Base-by-base conservation (phyloP, 345 rosid species). In the Trapa incisa region DNA sequence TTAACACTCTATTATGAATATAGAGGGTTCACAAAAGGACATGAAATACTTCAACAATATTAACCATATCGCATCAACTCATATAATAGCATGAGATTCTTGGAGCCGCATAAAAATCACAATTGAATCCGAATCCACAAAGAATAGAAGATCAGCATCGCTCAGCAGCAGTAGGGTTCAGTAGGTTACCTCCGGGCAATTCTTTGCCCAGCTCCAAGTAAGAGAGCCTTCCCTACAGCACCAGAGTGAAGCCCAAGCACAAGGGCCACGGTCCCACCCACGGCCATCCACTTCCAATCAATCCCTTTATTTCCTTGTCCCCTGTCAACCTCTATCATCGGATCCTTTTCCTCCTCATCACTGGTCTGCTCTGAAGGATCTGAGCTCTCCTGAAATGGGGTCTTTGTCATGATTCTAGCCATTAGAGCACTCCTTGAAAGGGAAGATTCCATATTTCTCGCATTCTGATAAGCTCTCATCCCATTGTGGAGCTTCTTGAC, bases 271-370 rank as follows among this genome's bases (percentile, higher is more conserved):
- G 88, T 78, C 70, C 97, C 97, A 43, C 96, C 99, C 37, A 89
- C 53, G 17, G 74, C 89, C 1, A 91, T 67, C 96, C 96, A 94
- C 73, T 86, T 94, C 99, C 99, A 94, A 69, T 94, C 92, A 54
- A 88, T 66, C 58, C 89, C 87, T 37, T 77, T 74, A 66, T 87
- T 88, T 12, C 73, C 77, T 62, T 76, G 74, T 58, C 80, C 74
- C 65, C 64, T 66, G 66, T 58, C 38, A 63, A 68, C 54, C 65
- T 71, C 53, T 62, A 42, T 32, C 43, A 47, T 48, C 64, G 17
- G 62, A 39, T 63, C 69, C 22, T 50, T 78, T 66, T 75, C 89
- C 50, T 81, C 90, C 64, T 84, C 90, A 39, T 37, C 58, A 10
- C 65, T 45, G 36, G 57, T 72, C 6, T 78, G 75, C 61, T 77